Evolutionary conservation across 1,284 basidiomycete species (phyloP).

Genomic region (Rhodotorula sp.): DNA sequence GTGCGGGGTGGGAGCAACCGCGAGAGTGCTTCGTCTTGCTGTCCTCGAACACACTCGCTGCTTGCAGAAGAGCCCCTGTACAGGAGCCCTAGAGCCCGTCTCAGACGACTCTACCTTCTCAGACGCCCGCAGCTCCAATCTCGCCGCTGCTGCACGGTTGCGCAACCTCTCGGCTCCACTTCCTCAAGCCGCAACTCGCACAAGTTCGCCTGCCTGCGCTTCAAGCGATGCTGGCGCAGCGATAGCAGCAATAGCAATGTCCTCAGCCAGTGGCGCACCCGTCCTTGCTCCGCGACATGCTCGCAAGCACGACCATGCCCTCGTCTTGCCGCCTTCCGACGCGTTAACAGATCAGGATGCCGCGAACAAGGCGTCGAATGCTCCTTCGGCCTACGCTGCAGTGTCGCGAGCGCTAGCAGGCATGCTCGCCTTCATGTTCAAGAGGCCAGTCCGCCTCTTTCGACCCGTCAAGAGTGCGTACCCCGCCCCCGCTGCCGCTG

Average conservation of each 20-base stretch:
- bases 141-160: too few species aligned
- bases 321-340: neutral
- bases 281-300: neutral
- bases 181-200: too few species aligned
- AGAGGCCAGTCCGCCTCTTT: conserved; percentile 51
- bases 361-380: conserved; percentile 8
- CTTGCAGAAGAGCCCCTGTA: too few species aligned
- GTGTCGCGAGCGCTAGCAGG: conserved; percentile 46
- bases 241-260: neutral
- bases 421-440: conserved; percentile 52
- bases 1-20: neutral
- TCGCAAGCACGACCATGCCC: neutral
- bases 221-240: neutral
- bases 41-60: neutral
- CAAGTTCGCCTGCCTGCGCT: neutral
- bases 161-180: too few species aligned
- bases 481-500: neutral
- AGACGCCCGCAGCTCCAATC: too few species aligned
- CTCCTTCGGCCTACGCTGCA: conserved; percentile 23
- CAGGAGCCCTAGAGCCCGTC: neutral
- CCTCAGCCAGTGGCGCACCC: neutral
- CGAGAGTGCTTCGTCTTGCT: neutral
- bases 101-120: neutral
- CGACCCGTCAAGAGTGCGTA: conserved; percentile 49
- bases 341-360: conserved; percentile 4